A percentile compares a stretch with the other conserved stretches of the same genome.
Conservation (phyloP, 2,329 filamentous ascomycete species). For the Beauveria caledonica region DNA sequence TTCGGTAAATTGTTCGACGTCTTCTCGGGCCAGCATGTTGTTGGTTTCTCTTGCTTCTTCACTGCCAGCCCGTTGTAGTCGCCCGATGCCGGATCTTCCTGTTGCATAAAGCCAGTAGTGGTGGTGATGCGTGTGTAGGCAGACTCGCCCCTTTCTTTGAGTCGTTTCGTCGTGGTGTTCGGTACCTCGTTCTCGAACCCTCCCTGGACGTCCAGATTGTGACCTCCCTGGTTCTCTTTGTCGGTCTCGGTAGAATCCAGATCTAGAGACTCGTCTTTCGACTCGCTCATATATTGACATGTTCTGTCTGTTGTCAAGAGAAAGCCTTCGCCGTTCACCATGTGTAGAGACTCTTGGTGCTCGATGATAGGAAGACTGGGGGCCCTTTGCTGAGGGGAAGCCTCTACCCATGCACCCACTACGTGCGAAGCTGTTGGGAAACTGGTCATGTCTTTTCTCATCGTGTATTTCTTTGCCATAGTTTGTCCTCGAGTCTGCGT, state of each 20-base stretch:
- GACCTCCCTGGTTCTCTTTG: slow-evolving; percentile 6
- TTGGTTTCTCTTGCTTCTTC: background rate
- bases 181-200: background rate
- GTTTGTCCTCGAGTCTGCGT: background rate
- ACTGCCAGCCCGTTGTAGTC: background rate
- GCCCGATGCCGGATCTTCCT: slow-evolving; percentile 5
- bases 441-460: background rate
- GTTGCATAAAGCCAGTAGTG: slow-evolving; percentile 47
- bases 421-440: background rate
- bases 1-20: background rate
- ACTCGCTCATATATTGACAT: background rate
- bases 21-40: background rate
- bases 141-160: slow-evolving; percentile 26
- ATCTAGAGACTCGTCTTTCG: background rate
- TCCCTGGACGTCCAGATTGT: background rate
- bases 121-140: slow-evolving; percentile 52
- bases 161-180: slow-evolving; percentile 13
- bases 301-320: background rate
- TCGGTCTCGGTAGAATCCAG: background rate
- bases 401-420: background rate
- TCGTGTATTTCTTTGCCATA: background rate
- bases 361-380: background rate
- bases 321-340: background rate
- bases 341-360: background rate
- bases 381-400: background rate